Conservation (phyloP, 768 basidiomycete species). For the Lentinula sp. region DNA sequence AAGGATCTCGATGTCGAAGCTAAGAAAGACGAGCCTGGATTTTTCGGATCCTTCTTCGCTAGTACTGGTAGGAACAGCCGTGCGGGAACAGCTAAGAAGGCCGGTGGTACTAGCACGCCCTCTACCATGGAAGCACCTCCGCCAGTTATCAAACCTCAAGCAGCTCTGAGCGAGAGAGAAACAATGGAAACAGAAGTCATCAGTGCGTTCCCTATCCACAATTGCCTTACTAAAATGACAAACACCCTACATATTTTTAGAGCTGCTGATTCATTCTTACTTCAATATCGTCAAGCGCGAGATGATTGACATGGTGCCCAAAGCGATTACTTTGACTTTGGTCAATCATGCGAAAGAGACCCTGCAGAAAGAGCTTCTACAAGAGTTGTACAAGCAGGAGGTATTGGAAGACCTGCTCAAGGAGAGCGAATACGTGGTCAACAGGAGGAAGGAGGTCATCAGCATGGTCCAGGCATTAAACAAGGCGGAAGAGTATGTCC, state of each 20-base stretch:
- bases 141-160: conserved; percentile 80
- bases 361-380: conserved; percentile 87
- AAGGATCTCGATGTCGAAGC: conserved; percentile 89
- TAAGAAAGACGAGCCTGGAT: conserved; percentile 86
- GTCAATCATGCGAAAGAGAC: conserved; percentile 93
- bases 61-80: conserved; percentile 46
- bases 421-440: conserved; percentile 87
- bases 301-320: conserved; percentile 99
- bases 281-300: conserved; percentile 98
- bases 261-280: conserved; percentile 93
- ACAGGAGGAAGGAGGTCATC: conserved; percentile 88
- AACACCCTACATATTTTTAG: conserved; percentile 28
- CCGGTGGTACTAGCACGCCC: conserved; percentile 23
- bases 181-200: conserved; percentile 99
- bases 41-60: conserved; percentile 91
- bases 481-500: conserved; percentile 89
- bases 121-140: conserved; percentile 67
- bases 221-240: background rate
- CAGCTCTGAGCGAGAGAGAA: conserved; percentile 89
- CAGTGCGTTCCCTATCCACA: conserved; percentile 53
- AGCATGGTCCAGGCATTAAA: conserved; percentile 92
- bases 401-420: conserved; percentile 93
- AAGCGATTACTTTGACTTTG: conserved; percentile 87
- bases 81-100: conserved; percentile 54
- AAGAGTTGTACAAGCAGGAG: conserved; percentile 96